Conservation (phyloP, 1,284 basidiomycete species). For the Ceratobasidium sp. region DNA sequence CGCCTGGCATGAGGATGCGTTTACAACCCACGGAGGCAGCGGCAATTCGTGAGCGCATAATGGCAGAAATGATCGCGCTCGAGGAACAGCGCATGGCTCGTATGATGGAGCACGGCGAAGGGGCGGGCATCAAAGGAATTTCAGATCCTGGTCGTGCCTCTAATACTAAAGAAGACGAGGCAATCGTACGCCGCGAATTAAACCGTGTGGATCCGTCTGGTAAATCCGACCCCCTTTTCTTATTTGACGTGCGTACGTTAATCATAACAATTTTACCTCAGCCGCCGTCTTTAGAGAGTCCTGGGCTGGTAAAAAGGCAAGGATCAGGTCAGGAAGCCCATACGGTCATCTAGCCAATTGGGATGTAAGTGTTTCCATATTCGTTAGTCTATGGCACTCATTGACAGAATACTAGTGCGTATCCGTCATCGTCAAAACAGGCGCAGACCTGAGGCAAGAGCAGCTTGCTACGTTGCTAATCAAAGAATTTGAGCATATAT, state of each 20-base stretch:
- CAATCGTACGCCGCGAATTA: constrained; percentile 90
- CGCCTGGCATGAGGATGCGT: constrained; percentile 61
- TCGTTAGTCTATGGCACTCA: constrained; percentile 61
- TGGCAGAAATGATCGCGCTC: constrained; percentile 97
- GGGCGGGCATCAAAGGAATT: constrained; percentile 64
- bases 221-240: constrained; percentile 43
- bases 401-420: constrained; percentile 69
- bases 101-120: constrained; percentile 77
- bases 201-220: constrained; percentile 98
- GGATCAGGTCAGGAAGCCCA: constrained; percentile 90
- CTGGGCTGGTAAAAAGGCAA: constrained; percentile 93
- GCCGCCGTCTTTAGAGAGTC: constrained; percentile 92
- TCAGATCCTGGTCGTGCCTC: constrained; percentile 48
- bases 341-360: constrained; percentile 91
- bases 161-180: constrained; percentile 86
- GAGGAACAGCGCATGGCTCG: constrained; percentile 97
- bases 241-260: background rate
- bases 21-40: constrained; percentile 83
- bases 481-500: constrained; percentile 88
- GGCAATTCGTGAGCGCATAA: constrained; percentile 93
- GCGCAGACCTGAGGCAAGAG: constrained; percentile 95
- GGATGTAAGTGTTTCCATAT: constrained; percentile 53
- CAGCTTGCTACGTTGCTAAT: constrained; percentile 97
- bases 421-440: constrained; percentile 98
- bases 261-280: constrained; percentile 21